Conservation (phyloP, 306 rosid genomes). For the Notholithocarpus densiflorus region DNA sequence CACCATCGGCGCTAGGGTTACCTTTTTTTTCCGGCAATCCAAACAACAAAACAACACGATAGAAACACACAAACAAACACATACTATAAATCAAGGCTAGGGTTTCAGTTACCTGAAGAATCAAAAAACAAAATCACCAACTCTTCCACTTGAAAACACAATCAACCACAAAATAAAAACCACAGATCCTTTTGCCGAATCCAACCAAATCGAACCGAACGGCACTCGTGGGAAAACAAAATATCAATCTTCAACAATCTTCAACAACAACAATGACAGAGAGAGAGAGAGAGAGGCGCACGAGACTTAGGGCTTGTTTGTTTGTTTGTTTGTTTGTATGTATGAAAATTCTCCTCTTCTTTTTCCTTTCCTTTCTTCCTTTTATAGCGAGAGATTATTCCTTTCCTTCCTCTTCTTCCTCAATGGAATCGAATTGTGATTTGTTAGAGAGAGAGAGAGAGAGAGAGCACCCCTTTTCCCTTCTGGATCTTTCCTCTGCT, state of each 20-base stretch:
- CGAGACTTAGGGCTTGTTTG: too few species aligned
- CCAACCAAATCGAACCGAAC: not conserved
- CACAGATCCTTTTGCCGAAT: not conserved
- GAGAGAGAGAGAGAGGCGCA: too few species aligned
- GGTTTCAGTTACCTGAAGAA: not conserved
- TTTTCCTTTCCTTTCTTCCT: too few species aligned
- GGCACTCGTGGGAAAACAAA: too few species aligned
- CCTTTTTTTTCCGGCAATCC: not conserved
- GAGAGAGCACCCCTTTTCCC: too few species aligned
- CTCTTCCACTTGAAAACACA: too few species aligned
- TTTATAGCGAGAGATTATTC: not conserved
- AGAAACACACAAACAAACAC: not conserved
- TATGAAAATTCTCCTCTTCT: too few species aligned
- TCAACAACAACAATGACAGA: not conserved
- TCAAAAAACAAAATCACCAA: too few species aligned
- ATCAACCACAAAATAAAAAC: not conserved
- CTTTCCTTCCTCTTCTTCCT: not conserved
- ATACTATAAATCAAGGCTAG: not conserved
- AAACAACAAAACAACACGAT: not conserved
- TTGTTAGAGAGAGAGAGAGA: too few species aligned
- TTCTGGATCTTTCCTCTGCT: not conserved
- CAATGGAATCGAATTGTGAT: not conserved
- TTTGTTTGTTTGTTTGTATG: too few species aligned
- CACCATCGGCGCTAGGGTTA: not conserved
- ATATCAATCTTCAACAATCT: too few species aligned